These are phyloP conservation scores for Dillenia turbinata DNA, from an alignment of 164 flowering plant species.

Conservation along the genomic window DNA sequence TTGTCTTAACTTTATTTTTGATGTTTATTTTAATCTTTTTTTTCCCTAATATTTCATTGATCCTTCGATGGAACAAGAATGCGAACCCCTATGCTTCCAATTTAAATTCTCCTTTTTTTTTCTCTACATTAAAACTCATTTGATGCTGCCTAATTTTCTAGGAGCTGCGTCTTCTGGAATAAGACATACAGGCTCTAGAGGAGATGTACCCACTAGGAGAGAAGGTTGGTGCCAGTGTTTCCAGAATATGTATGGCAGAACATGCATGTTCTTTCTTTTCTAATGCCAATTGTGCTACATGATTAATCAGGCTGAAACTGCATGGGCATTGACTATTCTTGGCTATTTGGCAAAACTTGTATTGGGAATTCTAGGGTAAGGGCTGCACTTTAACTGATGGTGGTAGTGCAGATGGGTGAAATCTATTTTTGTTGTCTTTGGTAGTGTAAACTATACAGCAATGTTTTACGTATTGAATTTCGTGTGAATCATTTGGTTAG, in stretches of 20 bases:
- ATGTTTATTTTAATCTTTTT: too few species aligned
- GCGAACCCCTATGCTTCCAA: too few species aligned
- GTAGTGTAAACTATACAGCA: too few species aligned
- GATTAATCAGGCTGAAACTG: slow-evolving; percentile 74
- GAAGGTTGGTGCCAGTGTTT: slow-evolving; percentile 45
- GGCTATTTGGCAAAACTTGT: slow-evolving; percentile 90
- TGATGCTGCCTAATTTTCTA: slow-evolving; percentile 26
- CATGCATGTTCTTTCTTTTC: slow-evolving; percentile 1
- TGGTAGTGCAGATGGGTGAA: too few species aligned
- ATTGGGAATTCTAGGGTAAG: slow-evolving; percentile 84
- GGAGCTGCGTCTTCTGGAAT: slow-evolving; percentile 93
- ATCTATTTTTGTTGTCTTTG: too few species aligned
- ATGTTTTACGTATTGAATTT: too few species aligned
- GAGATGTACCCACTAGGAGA: slow-evolving; percentile 99
- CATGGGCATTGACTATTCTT: slow-evolving; percentile 97
- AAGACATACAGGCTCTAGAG: slow-evolving; percentile 89
- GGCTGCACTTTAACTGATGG: neutral
- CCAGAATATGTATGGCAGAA: neutral
- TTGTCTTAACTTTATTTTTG: too few species aligned
- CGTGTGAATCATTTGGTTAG: too few species aligned
- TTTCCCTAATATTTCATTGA: too few species aligned
- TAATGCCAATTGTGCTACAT: slow-evolving; percentile 4
- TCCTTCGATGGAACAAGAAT: too few species aligned
- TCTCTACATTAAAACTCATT: neutral
- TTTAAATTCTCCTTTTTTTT: too few species aligned